These are phyloP conservation scores for Fusarium sp. DNA, from an alignment of 2,329 filamentous ascomycete species.

Conservation along the genomic window DNA sequence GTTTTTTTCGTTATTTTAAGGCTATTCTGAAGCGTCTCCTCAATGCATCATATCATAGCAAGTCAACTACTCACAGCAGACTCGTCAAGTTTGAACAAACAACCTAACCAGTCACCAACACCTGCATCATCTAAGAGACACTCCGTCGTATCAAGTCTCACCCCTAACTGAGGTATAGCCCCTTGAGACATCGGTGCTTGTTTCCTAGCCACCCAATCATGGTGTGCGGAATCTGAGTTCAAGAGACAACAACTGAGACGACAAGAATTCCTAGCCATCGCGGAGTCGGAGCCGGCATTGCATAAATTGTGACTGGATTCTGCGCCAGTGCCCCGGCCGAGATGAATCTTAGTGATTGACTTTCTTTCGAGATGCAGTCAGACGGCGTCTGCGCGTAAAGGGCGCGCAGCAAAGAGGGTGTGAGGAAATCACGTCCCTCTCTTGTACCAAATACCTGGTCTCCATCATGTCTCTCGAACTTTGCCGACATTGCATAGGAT, in stretches of 20 bases:
- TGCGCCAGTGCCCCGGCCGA: slow-evolving; percentile 30
- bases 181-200: not conserved
- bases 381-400: slow-evolving; percentile 27
- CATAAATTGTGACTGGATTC: slow-evolving; percentile 21
- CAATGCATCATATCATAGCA: slow-evolving; percentile 3
- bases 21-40: not conserved
- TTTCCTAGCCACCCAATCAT: not conserved
- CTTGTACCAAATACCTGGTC: slow-evolving; percentile 4
- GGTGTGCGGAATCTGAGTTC: not conserved
- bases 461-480: slow-evolving; percentile 3
- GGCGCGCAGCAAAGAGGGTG: slow-evolving; percentile 28
- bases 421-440: slow-evolving; percentile 9
- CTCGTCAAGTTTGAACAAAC: not conserved
- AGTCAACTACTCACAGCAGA: not conserved
- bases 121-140: not conserved
- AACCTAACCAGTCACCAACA: not conserved
- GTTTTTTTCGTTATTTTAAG: not conserved
- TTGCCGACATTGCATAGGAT: slow-evolving; percentile 3
- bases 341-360: slow-evolving; percentile 37
- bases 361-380: slow-evolving; percentile 29
- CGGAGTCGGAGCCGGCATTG: slow-evolving; percentile 34
- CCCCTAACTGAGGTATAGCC: not conserved
- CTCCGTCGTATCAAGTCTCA: not conserved
- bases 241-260: slow-evolving; percentile 40
- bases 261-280: slow-evolving; percentile 20